These are phyloP conservation scores for Pezicula radicicola DNA, from an alignment of 2,329 filamentous ascomycete genomes.

Conservation along the genomic window DNA sequence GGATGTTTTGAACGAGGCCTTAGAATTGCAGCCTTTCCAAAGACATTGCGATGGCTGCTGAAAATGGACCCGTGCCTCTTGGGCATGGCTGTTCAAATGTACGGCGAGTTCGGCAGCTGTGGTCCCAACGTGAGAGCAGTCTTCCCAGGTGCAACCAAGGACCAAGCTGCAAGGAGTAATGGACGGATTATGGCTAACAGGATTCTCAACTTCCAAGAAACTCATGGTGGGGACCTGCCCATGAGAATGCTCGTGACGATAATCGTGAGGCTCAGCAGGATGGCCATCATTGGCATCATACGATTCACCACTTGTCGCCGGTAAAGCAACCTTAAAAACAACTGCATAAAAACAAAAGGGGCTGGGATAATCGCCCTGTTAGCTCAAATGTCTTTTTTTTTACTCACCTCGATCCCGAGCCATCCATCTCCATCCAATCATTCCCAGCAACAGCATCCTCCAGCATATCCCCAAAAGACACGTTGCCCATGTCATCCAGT, in stretches of 20 bases:
- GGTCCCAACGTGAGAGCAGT: background rate
- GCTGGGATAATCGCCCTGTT: constrained; percentile 24
- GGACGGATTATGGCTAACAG: no score
- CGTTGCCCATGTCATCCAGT: background rate
- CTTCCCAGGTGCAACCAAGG: constrained; percentile 2
- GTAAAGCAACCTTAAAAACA: constrained; percentile 24
- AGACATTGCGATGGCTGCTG: background rate
- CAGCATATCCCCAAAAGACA: constrained; percentile 1
- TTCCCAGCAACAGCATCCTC: constrained; percentile 4
- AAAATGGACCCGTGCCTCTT: background rate
- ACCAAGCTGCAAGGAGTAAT: no score
- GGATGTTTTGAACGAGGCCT: background rate
- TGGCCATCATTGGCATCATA: no score
- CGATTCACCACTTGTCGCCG: constrained; percentile 5
- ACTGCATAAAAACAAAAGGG: no score
- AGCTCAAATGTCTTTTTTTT: constrained; percentile 22
- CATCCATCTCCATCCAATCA: constrained; percentile 5
- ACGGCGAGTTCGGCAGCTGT: background rate
- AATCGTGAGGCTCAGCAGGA: no score
- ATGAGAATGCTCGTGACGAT: no score
- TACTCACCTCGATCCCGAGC: constrained; percentile 6
- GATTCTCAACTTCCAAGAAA: no score
- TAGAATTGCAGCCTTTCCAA: background rate
- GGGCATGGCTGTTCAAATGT: constrained; percentile 1
- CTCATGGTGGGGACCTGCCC: no score